Base-by-base conservation (phyloP, 2,329 filamentous ascomycete genomes). In the Cladosporium oxysporum region DNA sequence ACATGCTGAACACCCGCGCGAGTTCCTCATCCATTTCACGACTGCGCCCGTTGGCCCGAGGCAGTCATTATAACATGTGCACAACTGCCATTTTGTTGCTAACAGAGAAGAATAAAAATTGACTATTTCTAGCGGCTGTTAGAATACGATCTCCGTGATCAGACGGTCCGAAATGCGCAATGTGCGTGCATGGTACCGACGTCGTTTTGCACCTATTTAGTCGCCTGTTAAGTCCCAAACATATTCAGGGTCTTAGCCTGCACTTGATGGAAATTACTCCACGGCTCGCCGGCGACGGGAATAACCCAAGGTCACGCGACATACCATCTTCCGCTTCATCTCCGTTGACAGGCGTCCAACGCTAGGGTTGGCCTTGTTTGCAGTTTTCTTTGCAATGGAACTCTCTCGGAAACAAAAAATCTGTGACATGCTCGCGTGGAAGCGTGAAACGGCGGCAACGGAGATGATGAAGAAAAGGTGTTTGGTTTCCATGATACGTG, bases 401-500 rank as follows among this genome's bases (percentile, higher is more conserved):
- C n/a, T 1, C 8, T 47, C 10, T 21, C n/a, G 8, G n/a, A 47
- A 6, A 41, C 6, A 4, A 3, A 47, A 47, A 21, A n/a, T 35
- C 29, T 37, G 8, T 47, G 18, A 21, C n/a, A 47, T n/a, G n/a
- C 41, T 47, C 41, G 41, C n/a, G 41, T 47, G 41, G 41, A 11
- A 11, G 21, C 2, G n/a, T 47, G 41, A 47, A 21, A 47, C n/a
- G 6, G 21, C n/a, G 41, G 49, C 23, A 28, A 52, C 16, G 14
- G 29, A 33, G 8, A 33, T 21, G 52, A 29, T 23, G 29, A 55
- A 55, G 29, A 21, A 21, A 14, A 33, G 14, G 52, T 21, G 14
- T 33, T 55, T 33, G 29, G 18, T 58, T 57, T 35, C 23, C 55
- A 58, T 58, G 55, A 58, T 58, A 58, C 55, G 33, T 58, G n/a